phyloP scores from a whole-genome alignment of 2,329 filamentous ascomycete genomes.

The Aspergillus sojae region DNA sequence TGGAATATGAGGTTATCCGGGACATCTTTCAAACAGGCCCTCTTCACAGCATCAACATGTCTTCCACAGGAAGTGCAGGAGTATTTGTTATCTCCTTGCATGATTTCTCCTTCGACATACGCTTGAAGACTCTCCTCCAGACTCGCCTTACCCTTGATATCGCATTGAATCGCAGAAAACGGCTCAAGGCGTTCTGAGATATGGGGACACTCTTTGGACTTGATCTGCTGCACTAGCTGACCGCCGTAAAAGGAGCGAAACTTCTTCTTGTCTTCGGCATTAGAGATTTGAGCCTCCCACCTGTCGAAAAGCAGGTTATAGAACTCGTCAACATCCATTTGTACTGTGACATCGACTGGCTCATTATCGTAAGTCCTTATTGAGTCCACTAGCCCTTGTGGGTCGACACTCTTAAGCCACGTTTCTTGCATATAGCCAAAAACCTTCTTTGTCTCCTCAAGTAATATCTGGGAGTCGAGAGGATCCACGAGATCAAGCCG shows the following conservation, averaged over 20 bases:
- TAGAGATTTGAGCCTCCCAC: conserved; percentile 79
- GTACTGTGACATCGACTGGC: conserved; percentile 80
- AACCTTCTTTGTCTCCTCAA: conserved; percentile 76
- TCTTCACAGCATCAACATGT: conserved; percentile 90
- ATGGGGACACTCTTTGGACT: conserved; percentile 90
- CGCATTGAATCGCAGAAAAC: conserved; percentile 93
- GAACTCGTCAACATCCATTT: conserved; percentile 99
- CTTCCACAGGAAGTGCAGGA: conserved; percentile 88
- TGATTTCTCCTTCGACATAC: conserved; percentile 94
- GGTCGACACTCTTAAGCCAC: conserved; percentile 72
- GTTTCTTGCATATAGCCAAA: conserved; percentile 88
- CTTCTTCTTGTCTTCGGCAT: conserved; percentile 66
- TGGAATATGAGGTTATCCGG: conserved; percentile 96
- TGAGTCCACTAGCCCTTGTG: conserved; percentile 69
- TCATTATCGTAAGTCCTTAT: conserved; percentile 83
- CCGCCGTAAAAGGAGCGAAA: conserved; percentile 89
- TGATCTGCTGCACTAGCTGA: conserved; percentile 89
- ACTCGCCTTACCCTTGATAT: conserved; percentile 86
- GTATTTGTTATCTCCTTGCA: conserved; percentile 99
- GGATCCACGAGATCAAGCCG: conserved; percentile 60
- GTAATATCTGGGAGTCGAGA: conserved; percentile 64
- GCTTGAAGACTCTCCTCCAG: conserved; percentile 86
- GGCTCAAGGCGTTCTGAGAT: conserved; percentile 88
- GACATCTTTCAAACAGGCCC: conserved; percentile 87
- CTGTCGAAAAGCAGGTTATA: conserved; percentile 92